Base-by-base conservation (phyloP, 208 protist genomes). In the Trypanosoma caninum region DNA sequence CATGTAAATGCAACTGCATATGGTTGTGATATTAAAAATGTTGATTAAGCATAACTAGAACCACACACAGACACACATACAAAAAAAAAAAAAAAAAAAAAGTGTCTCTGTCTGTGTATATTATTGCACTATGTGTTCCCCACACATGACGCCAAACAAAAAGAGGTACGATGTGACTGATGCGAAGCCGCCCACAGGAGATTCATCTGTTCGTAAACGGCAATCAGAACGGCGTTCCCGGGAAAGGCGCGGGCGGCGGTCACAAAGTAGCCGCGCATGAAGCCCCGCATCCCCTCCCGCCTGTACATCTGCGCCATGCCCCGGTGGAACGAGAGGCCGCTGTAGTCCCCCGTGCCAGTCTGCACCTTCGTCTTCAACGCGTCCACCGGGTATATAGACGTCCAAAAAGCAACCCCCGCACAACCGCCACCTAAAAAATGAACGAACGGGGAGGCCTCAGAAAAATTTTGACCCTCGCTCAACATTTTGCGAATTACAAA, bases 341-440 rank as follows among this genome's bases (percentile, higher is more conserved):
- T 48, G 47, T 90, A 90, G 37, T 89, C 83, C 13, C 82, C 73
- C 58, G 90, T 92, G 69, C 87, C 80, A 10, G 86, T 93, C 58
- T 97, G 91, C 59, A 94, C 81, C 62, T 94, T 94, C 18, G 92
- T 96, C 53, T 95, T 95, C 25, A 97, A 77, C 0, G 72, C 86
- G 59, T 97, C 92, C 18, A 93, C 81, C 10, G 92, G 89, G 60
- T 95, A 97, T 13, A 79, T 93, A 20, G 80, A 72, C 30, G 86
- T 90, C 90, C 92, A 97, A 66, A 94, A 96, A 9, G 80, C 92
- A 11, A 91, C 82, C 18, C 92, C 92, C 5, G 87, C 92, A 42
- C 84, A 92, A 7, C 87, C 89, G 5, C 92, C 92, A 10, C 87
- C 87, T 2, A 96, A 42, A 38, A 94, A 82, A 62, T 93, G 83